A percentile compares a stretch with the other conserved stretches of the same genome.
Conservation (phyloP, 441 rosid genomes). For the Monsonia emarginata region DNA sequence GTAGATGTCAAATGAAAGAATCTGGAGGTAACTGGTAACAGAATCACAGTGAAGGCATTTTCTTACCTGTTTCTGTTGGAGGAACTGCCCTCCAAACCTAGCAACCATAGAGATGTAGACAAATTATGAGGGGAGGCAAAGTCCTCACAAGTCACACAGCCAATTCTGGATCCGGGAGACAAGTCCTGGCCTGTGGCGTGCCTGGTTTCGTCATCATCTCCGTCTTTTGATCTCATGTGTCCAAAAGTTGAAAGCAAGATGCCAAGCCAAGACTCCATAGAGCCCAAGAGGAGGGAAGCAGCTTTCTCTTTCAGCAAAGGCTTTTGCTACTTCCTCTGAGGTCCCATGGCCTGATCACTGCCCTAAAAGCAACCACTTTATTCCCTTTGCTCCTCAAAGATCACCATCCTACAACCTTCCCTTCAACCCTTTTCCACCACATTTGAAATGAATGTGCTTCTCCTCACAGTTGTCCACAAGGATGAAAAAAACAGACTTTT, state of each 20-base stretch:
- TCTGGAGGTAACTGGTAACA: background rate
- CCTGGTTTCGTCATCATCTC: conserved; percentile 28
- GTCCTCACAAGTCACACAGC: conserved; percentile 21
- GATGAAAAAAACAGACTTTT: background rate
- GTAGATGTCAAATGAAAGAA: background rate
- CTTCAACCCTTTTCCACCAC: background rate
- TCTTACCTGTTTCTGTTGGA: background rate
- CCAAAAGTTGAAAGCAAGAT: conserved; percentile 13
- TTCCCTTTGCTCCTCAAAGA: conserved; percentile 33
- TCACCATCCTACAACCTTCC: conserved; percentile 20
- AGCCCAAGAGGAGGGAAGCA: conserved; percentile 11
- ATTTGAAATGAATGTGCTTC: conserved; percentile 2
- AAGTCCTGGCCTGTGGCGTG: conserved; percentile 26
- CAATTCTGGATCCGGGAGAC: background rate
- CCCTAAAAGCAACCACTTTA: conserved; percentile 34
- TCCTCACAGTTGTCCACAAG: background rate
- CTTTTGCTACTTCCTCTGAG: conserved; percentile 15
- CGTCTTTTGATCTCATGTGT: conserved; percentile 16
- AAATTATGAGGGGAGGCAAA: background rate
- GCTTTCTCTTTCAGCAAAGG: conserved; percentile 24
- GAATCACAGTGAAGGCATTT: background rate
- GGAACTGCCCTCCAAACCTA: background rate
- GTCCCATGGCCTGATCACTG: conserved; percentile 15
- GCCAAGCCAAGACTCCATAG: background rate
- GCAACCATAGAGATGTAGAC: background rate